These are phyloP conservation scores for Amylocarpus encephaloides DNA, from an alignment of 2,329 filamentous ascomycete species.

Conservation along the genomic window DNA sequence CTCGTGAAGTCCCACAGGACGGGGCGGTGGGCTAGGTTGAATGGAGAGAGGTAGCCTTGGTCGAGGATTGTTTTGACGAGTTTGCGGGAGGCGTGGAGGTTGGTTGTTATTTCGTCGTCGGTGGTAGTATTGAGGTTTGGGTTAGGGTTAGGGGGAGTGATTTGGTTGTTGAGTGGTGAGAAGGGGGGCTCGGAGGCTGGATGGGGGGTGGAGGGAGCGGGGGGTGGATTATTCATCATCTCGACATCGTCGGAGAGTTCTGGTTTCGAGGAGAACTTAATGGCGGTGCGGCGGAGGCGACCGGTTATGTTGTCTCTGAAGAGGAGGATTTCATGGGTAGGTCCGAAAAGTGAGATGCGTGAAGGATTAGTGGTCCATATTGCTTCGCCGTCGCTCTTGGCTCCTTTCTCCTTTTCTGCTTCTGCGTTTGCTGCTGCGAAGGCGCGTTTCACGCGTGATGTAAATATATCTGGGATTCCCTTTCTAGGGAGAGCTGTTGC, in stretches of 20 bases:
- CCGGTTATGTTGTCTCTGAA: slow-evolving; percentile 82
- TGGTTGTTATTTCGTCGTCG: neutral
- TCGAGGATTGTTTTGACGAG: slow-evolving; percentile 89
- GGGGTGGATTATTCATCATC: slow-evolving; percentile 14
- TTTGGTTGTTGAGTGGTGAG: neutral
- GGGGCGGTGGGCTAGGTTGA: slow-evolving; percentile 71
- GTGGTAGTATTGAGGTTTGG: neutral
- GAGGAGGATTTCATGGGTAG: slow-evolving; percentile 78
- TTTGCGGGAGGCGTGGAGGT: slow-evolving; percentile 56
- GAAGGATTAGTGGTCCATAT: slow-evolving; percentile 88
- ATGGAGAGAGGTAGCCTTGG: slow-evolving; percentile 83
- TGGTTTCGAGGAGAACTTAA: slow-evolving; percentile 55
- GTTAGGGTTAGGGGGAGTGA: neutral
- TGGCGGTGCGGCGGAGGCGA: slow-evolving; percentile 68
- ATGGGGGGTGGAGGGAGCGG: slow-evolving; percentile 7
- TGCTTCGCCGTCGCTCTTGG: slow-evolving; percentile 58
- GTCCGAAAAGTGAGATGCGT: slow-evolving; percentile 77
- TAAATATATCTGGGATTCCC: slow-evolving; percentile 81
- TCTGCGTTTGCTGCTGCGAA: slow-evolving; percentile 76
- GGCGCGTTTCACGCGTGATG: slow-evolving; percentile 72
- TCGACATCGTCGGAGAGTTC: slow-evolving; percentile 30
- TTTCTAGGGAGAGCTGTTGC: slow-evolving; percentile 64
- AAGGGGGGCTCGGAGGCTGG: slow-evolving; percentile 1
- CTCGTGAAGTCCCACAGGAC: slow-evolving; percentile 84
- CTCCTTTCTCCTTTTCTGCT: slow-evolving; percentile 42